Conservation (phyloP, 2,329 filamentous ascomycete species). For the Botryotinia calthae region DNA sequence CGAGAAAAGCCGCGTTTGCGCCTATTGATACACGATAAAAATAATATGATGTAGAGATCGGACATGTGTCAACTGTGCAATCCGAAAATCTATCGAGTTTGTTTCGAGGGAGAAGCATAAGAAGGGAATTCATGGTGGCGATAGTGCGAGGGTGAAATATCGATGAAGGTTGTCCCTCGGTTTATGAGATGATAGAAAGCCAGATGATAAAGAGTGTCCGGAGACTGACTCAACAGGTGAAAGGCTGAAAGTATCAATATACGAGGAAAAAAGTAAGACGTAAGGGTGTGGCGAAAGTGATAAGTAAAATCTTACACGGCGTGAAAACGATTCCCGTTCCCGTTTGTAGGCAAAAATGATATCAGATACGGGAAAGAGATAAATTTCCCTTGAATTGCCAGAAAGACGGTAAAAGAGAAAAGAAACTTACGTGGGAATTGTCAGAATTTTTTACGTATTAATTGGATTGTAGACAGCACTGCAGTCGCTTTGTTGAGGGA, state of each 20-base stretch:
- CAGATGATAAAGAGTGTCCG: background rate
- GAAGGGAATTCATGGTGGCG: slow-evolving; percentile 11
- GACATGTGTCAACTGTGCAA: slow-evolving; percentile 32
- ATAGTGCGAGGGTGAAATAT: background rate
- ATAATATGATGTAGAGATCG: slow-evolving; percentile 44
- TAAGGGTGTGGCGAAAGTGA: background rate
- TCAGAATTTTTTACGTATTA: background rate
- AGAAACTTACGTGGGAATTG: background rate
- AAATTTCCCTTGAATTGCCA: background rate
- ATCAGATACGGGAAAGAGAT: background rate
- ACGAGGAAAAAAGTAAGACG: background rate
- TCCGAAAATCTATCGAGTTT: background rate
- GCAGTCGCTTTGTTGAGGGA: background rate
- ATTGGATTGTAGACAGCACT: background rate
- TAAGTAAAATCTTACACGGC: background rate
- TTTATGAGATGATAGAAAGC: background rate
- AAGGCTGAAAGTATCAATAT: background rate
- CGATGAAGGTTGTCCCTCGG: background rate
- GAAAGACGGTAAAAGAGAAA: background rate
- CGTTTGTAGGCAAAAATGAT: background rate
- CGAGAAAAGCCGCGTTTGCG: slow-evolving; percentile 53
- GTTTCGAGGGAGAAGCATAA: slow-evolving; percentile 13
- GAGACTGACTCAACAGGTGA: background rate
- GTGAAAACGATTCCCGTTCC: background rate
- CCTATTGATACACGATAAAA: slow-evolving; percentile 52